Percentiles rank a stretch among this genome's conserved stretches.
Evolutionary conservation across 306 rosid species (phyloP).

Genomic region (Echinosophora koreensis): DNA sequence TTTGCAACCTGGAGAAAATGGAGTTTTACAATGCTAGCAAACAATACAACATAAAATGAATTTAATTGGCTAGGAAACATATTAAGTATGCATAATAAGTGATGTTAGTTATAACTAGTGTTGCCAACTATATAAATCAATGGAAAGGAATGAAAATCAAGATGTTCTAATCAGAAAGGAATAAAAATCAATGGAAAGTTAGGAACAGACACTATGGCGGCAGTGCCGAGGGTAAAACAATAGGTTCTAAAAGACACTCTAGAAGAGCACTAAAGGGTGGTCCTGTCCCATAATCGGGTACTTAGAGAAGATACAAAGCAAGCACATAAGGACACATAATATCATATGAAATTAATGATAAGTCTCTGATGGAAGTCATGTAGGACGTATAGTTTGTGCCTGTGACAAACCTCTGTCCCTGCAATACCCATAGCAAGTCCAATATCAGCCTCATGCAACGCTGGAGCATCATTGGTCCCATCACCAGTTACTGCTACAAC

Average conservation of each 20-base stretch:
- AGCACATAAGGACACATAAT: constrained; percentile 4
- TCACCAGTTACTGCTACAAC: constrained; percentile 98
- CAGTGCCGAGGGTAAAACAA: background rate
- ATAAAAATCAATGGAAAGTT: background rate
- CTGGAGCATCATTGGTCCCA: constrained; percentile 97
- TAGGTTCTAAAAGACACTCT: no score
- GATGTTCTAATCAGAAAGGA: background rate
- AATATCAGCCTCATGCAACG: constrained; percentile 90
- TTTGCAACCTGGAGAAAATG: constrained; percentile 82
- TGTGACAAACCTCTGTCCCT: constrained; percentile 89
- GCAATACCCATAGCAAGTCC: constrained; percentile 97
- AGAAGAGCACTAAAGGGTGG: no score
- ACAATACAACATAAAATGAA: constrained; percentile 12
- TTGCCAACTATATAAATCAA: background rate
- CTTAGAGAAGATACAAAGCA: background rate
- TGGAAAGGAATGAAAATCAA: no score
- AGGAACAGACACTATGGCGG: background rate
- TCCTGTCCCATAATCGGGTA: background rate
- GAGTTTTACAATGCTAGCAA: constrained; percentile 25
- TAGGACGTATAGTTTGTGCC: constrained; percentile 26
- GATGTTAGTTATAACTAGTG: background rate
- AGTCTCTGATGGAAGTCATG: background rate
- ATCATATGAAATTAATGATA: constrained; percentile 5
- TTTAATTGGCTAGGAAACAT: background rate
- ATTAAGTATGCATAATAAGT: background rate